Conservation (phyloP, 2,329 filamentous ascomycete species). For the Aspergillus uvarum region DNA sequence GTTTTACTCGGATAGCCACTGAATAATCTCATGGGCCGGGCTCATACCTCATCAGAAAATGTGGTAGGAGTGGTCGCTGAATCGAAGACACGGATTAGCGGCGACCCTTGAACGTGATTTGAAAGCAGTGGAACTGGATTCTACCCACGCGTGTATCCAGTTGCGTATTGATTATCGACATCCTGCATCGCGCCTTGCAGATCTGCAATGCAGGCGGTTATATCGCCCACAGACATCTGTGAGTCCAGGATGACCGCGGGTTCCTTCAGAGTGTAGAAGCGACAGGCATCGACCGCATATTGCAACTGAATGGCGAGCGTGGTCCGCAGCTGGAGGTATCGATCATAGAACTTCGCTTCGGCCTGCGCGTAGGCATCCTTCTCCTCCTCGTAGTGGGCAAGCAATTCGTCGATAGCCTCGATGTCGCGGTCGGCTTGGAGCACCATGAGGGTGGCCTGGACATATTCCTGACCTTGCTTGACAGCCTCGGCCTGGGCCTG, state of each 20-base stretch:
- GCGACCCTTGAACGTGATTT: too few species aligned
- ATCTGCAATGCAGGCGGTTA: too few species aligned
- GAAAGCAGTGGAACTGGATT: not conserved
- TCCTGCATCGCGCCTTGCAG: not conserved
- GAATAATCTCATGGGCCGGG: too few species aligned
- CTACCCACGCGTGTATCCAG: not conserved
- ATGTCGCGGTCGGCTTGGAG: not conserved
- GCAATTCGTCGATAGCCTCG: not conserved
- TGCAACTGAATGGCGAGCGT: not conserved
- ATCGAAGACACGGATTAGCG: too few species aligned
- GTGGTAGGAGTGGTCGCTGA: too few species aligned
- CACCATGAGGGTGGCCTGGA: not conserved
- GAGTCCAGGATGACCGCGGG: not conserved
- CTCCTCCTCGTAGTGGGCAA: not conserved
- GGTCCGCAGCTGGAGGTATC: not conserved
- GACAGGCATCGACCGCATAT: not conserved
- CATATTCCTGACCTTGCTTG: conserved; percentile 3
- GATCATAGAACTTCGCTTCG: not conserved
- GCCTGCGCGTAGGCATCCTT: not conserved
- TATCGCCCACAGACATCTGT: too few species aligned
- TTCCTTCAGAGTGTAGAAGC: not conserved
- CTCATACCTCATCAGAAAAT: not conserved
- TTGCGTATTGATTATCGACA: not conserved
- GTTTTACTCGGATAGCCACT: too few species aligned
- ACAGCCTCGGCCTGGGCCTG: conserved; percentile 8